Evolutionary conservation across 1,284 basidiomycete species (phyloP).

Genomic region (Leccinum proliferum): DNA sequence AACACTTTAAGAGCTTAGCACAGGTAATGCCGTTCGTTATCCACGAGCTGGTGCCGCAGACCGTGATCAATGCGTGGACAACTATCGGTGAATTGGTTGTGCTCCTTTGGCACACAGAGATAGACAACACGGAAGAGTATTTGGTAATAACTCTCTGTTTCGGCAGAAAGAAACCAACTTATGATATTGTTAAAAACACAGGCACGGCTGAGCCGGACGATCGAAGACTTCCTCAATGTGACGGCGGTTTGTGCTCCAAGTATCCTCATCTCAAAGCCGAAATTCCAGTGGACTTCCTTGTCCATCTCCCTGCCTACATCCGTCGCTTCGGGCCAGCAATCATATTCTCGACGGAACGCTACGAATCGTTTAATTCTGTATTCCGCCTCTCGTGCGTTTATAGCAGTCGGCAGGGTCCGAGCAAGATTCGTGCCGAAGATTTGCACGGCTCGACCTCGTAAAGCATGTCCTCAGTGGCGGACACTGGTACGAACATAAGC

Average conservation of each 20-base stretch:
- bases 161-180: background rate
- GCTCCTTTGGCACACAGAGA: constrained; percentile 26
- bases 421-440: background rate
- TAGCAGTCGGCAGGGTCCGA: background rate
- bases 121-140: constrained; percentile 18
- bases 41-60: constrained; percentile 15
- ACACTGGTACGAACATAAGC: background rate
- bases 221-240: background rate
- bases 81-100: constrained; percentile 20
- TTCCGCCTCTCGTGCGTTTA: background rate
- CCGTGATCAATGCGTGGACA: constrained; percentile 18
- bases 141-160: constrained; percentile 7
- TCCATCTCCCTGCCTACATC: background rate
- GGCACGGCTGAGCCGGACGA: background rate
- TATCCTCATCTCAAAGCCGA: background rate
- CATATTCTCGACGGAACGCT: background rate
- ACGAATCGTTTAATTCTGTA: background rate
- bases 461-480: background rate
- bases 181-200: background rate
- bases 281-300: background rate
- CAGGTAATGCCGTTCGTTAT: constrained; percentile 26
- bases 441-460: background rate
- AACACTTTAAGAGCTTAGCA: constrained; percentile 29
- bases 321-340: background rate
- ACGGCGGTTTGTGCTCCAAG: background rate